Percentiles rank a stretch among this genome's conserved stretches.
phyloP scores from a whole-genome alignment of 345 rosid species.

The Eucalyptus lansdowneana region DNA sequence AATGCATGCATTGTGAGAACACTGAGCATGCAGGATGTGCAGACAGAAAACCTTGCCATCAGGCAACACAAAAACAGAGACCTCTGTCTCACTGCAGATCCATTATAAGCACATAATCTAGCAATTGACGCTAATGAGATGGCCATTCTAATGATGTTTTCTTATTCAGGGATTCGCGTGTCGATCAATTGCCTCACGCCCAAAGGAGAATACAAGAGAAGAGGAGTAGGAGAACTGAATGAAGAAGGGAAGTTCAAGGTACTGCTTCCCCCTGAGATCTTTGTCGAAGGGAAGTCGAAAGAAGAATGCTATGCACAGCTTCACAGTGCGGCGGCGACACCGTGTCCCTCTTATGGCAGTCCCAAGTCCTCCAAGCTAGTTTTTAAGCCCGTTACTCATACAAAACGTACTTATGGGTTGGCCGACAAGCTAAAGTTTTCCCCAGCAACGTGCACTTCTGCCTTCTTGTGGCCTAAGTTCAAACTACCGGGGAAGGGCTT shows the following conservation, averaged over 20 bases:
- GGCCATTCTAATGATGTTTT: background rate
- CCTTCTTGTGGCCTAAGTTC: constrained; percentile 29
- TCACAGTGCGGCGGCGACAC: constrained; percentile 38
- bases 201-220: constrained; percentile 38
- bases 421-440: constrained; percentile 48
- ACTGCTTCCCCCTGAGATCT: constrained; percentile 32
- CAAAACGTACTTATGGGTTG: constrained; percentile 34
- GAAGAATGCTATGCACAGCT: constrained; percentile 83
- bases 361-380: constrained; percentile 43
- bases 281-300: constrained; percentile 33
- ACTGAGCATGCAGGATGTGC: background rate
- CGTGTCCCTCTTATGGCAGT: constrained; percentile 50
- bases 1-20: background rate
- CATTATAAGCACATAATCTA: background rate
- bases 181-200: constrained; percentile 51
- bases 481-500: background rate
- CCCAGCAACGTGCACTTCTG: constrained; percentile 43
- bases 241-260: constrained; percentile 53
- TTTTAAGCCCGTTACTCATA: constrained; percentile 16
- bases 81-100: background rate
- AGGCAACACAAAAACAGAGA: background rate
- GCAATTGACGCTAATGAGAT: background rate
- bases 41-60: background rate
- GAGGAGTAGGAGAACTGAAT: constrained; percentile 46
- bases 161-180: constrained; percentile 47